Evolutionary conservation across 495 filamentous ascomycete genomes (phyloP).

Genomic region (Pyrenula massariospora): DNA sequence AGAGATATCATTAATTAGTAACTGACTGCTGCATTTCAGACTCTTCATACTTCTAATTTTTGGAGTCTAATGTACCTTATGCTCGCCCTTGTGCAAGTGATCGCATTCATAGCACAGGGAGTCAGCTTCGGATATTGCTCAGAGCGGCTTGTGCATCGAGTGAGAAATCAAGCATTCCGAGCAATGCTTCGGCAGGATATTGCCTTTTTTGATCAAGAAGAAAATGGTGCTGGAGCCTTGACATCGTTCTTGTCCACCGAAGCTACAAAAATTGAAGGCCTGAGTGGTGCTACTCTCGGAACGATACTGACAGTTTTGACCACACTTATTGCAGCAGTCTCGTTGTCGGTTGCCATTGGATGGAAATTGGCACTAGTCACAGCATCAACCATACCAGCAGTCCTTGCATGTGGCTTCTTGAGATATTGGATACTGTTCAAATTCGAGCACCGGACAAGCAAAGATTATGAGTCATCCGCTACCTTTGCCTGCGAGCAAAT

Average conservation of each 20-base stretch:
- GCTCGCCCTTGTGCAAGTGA: conserved; percentile 68
- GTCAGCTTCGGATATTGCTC: conserved; percentile 73
- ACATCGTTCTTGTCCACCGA: conserved; percentile 79
- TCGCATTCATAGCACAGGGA: conserved; percentile 58
- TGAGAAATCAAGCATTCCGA: conserved; percentile 69
- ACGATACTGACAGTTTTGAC: conserved; percentile 66
- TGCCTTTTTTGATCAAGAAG: conserved; percentile 72
- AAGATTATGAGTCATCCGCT: conserved; percentile 61
- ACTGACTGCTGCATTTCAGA: neutral
- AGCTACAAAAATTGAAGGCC: conserved; percentile 71
- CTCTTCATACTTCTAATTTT: conserved; percentile 55
- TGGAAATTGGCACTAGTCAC: conserved; percentile 91
- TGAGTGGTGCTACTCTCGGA: conserved; percentile 71
- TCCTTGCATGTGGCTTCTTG: conserved; percentile 73
- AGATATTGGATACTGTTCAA: conserved; percentile 71
- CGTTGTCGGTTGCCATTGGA: conserved; percentile 56
- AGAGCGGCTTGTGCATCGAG: conserved; percentile 69
- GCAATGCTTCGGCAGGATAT: conserved; percentile 90
- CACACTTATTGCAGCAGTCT: conserved; percentile 57
- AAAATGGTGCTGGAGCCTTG: conserved; percentile 75
- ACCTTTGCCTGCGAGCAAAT: conserved; percentile 86
- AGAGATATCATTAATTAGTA: conserved; percentile 13
- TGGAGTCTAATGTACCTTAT: conserved; percentile 94
- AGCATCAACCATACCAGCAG: conserved; percentile 62
- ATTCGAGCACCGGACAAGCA: conserved; percentile 60